Base-by-base conservation (phyloP, 768 basidiomycete species). In the Saitozyma sp. region DNA sequence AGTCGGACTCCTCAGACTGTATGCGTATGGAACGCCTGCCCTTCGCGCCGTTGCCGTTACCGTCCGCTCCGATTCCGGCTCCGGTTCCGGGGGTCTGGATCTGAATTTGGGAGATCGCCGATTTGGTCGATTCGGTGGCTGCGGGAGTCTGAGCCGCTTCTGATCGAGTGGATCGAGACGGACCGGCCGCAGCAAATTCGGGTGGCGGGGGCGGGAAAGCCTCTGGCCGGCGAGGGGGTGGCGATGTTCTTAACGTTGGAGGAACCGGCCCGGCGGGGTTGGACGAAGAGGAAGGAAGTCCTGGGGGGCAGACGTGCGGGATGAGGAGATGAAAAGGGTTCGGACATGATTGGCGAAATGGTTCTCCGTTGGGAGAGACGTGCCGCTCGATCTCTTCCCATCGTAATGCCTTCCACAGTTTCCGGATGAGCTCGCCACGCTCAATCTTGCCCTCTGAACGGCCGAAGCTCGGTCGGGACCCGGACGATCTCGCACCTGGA, bases 351-450 rank as follows among this genome's bases (percentile, higher is more conserved):
- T 67, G 69, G 56, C 64, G 65, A 54, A 60, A 67, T 17, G 65
- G 60, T 65, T 70, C 73, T 37, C 72, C 75, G 59, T 62, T 69
- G 9, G 66, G 56, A 16, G 63, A 54, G 6, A 75, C 66, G 54
- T 79, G 78, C 51, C 74, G 54, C 48, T 74, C 70, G 2, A 75
- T 66, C 58, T 77, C 74, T 49, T 77, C 70, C 69, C 69, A 77
- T 53, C 76, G 58, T 19, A 79, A 52, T 11, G 67, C 72, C 58
- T 75, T 79, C 68, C 75, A 75, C 42, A 79, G 51, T 54, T 70
- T 69, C 59, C 63, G 62, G 10, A 79, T 64, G 50, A 79, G 58
- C 57, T 77, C 74, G 11, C 76, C 78, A 51, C 78, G 59, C 17
- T 69, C 65, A 16, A 79, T 67, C 58, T 57, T 60, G 8, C 71